A percentile compares a stretch with the other conserved stretches of the same genome.
Conservation (phyloP, 2,329 filamentous ascomycete genomes). For the Cercospora sp. region DNA sequence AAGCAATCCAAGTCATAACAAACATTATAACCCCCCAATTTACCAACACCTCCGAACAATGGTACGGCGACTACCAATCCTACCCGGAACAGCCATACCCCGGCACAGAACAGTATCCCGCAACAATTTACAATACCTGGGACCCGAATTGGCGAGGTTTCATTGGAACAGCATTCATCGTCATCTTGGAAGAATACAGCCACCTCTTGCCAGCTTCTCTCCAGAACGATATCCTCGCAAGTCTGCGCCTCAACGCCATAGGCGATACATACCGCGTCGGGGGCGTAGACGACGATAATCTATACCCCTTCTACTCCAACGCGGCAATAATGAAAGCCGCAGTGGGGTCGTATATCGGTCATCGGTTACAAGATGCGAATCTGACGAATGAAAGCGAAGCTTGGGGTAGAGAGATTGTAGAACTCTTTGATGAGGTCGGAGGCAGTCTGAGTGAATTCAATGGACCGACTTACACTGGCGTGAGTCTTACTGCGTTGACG, state of each 20-base stretch:
- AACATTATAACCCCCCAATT: slow-evolving; percentile 58
- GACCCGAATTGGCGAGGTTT: slow-evolving; percentile 65
- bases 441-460: slow-evolving; percentile 65
- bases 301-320: slow-evolving; percentile 64
- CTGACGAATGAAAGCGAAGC: slow-evolving; percentile 60
- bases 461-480: slow-evolving; percentile 63
- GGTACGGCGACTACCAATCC: slow-evolving; percentile 59
- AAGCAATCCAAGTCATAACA: slow-evolving; percentile 56
- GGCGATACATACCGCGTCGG: slow-evolving; percentile 65
- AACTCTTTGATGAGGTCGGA: slow-evolving; percentile 56
- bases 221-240: slow-evolving; percentile 52
- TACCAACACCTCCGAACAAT: slow-evolving; percentile 55
- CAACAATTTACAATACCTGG: slow-evolving; percentile 58
- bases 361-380: slow-evolving; percentile 56
- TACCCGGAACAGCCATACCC: slow-evolving; percentile 61
- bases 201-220: slow-evolving; percentile 48
- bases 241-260: slow-evolving; percentile 56
- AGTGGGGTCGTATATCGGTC: slow-evolving; percentile 60
- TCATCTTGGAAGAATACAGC: slow-evolving; percentile 61
- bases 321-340: slow-evolving; percentile 64
- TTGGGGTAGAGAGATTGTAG: slow-evolving; percentile 58
- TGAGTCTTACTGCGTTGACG: slow-evolving; percentile 60
- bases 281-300: slow-evolving; percentile 60
- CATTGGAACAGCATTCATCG: slow-evolving; percentile 59
- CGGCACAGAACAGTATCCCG: slow-evolving; percentile 53